A percentile compares a stretch with the other conserved stretches of the same genome.
These are phyloP conservation scores for Protomyces macrosporus DNA, from an alignment of 1,139 yeast genomes.

Conservation along the genomic window DNA sequence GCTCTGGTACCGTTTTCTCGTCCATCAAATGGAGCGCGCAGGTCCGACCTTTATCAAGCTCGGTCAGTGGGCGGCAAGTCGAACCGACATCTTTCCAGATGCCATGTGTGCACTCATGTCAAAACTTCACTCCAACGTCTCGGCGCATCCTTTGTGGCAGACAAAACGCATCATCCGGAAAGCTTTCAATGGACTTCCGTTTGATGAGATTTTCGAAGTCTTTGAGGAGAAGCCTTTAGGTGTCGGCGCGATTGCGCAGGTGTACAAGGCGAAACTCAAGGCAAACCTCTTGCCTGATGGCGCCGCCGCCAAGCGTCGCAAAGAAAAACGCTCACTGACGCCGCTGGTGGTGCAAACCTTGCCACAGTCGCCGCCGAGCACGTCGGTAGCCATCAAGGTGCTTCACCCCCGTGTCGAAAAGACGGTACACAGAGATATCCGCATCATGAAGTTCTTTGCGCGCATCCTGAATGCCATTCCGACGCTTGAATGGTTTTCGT, in stretches of 20 bases:
- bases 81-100: conserved; percentile 85
- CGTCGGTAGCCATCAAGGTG: conserved; percentile 82
- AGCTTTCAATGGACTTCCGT: conserved; percentile 55
- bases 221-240: conserved; percentile 75
- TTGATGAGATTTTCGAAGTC: conserved; percentile 78
- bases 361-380: conserved; percentile 41
- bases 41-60: conserved; percentile 93
- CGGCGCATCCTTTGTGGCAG: conserved; percentile 58
- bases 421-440: conserved; percentile 71
- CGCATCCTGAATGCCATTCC: conserved; percentile 63
- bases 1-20: conserved; percentile 64
- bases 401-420: conserved; percentile 79
- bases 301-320: background rate
- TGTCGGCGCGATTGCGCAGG: conserved; percentile 94
- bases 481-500: conserved; percentile 94
- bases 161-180: conserved; percentile 57
- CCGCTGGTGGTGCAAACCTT: conserved; percentile 18
- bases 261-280: conserved; percentile 63
- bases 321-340: conserved; percentile 6
- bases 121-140: conserved; percentile 74
- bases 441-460: conserved; percentile 80
- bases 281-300: conserved; percentile 23
- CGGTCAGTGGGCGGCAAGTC: conserved; percentile 99
- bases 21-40: conserved; percentile 70
- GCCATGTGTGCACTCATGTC: conserved; percentile 75